Evolutionary conservation across 805 yeast genomes (phyloP), one percentile per base, ranked within the genome.

Genomic region (Sungouiella blattae): DNA sequence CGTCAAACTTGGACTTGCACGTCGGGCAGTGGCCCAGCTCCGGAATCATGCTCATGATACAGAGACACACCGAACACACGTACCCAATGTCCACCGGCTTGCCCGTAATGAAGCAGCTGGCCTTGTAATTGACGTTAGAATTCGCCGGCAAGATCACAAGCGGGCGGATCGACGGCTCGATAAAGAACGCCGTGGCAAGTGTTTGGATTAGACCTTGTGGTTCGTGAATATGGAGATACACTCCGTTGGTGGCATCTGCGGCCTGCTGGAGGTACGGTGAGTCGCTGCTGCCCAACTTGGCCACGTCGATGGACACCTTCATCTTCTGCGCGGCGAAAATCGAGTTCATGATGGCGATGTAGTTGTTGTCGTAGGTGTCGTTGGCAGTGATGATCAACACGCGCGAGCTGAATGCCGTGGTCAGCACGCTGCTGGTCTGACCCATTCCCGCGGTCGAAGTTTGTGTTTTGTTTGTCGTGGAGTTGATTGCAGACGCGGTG

Each of bases 291-390:
- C 83, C 83, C 18, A 93, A 64, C 52, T 89, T 88, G 41, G 95
- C 91, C 9, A 89, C 89, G 58, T 93, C 98, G 15, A 93, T 79
- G 2, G 96, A 84, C 12, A 89, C 77, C 49, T 80, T 82, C 83
- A 84, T 75, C 58, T 89, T 91, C 48, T 93, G 96, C 0, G 98
- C 96, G 0, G 97, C 91, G 62, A 93, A 93, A 20, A 93, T 91
- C 40, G 93, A 75, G 59, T 93, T 93, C 98, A 93, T 93, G 28
- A 87, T 80, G 4, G 97, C 85, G 28, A 91, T 86, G 57, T 93
- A 94, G 39, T 86, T 87, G 4, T 87, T 78, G 26, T 51, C 52
- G 37, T 78, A 80, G 49, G 87, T 88, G 43, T 79, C 87, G 44
- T 82, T 78, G 17, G 87, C 71, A 0, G 96, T 80, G 32, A 83